These are phyloP conservation scores for Ogataea paraovalis DNA, from an alignment of 805 yeast species.

Conservation along the genomic window DNA sequence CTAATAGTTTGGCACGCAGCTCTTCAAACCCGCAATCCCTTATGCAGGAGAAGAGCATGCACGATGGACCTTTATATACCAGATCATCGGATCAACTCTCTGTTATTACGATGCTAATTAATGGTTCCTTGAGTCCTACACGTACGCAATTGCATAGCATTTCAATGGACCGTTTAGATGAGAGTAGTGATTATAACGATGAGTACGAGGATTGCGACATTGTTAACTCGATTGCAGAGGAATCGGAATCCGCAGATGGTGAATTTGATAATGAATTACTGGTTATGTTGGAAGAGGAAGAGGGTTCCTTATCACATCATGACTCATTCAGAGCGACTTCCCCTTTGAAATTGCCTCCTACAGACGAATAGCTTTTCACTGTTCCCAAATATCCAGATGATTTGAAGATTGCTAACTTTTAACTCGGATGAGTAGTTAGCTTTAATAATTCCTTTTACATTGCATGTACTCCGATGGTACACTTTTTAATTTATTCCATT, in stretches of 20 bases:
- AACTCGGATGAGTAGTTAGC: neutral
- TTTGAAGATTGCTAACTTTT: neutral
- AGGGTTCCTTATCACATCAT: neutral
- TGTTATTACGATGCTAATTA: slow-evolving; percentile 22
- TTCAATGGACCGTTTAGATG: slow-evolving; percentile 3
- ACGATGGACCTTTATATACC: slow-evolving; percentile 1
- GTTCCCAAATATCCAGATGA: too few relatives aligned
- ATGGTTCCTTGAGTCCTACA: slow-evolving; percentile 17
- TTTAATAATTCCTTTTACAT: neutral
- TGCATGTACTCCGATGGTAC: neutral
- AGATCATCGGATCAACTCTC: slow-evolving; percentile 13
- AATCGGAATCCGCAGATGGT: neutral
- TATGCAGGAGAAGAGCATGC: neutral
- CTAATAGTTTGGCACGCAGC: neutral
- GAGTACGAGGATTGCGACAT: neutral
- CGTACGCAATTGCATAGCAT: slow-evolving; percentile 7
- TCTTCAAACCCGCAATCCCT: neutral
- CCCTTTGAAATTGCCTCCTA: slow-evolving; percentile 4
- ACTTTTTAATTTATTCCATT: neutral
- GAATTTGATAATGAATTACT: neutral
- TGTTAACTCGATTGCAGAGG: neutral
- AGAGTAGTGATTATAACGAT: slow-evolving; percentile 4
- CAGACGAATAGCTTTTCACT: neutral
- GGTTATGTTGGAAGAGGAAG: neutral
- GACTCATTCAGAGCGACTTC: slow-evolving; percentile 4